Percentiles rank a stretch among this genome's conserved stretches.
Evolutionary conservation across 1,139 yeast species (phyloP).

Genomic region (Pichia kudriavzevii): DNA sequence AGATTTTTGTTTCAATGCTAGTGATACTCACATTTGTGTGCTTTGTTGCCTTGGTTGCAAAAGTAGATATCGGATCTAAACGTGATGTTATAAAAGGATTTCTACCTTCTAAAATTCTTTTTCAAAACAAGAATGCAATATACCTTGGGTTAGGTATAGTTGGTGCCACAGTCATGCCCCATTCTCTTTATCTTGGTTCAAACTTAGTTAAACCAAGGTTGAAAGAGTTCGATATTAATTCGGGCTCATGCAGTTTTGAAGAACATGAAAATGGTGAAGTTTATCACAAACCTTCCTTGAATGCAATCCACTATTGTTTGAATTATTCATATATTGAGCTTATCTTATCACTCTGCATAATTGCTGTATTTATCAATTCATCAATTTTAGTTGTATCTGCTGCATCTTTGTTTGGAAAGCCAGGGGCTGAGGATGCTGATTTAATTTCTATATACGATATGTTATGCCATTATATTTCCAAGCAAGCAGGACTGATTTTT

Average conservation of each 20-base stretch:
- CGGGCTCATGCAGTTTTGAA: constrained; percentile 39
- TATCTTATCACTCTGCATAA: constrained; percentile 54
- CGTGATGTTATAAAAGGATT: constrained; percentile 44
- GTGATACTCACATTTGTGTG: constrained; percentile 62
- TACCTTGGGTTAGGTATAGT: constrained; percentile 66
- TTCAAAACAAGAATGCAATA: constrained; percentile 37
- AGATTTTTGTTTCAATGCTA: constrained; percentile 52
- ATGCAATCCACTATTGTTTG: constrained; percentile 60
- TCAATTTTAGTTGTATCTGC: constrained; percentile 72
- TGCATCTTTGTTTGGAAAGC: constrained; percentile 52
- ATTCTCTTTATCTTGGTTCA: constrained; percentile 65
- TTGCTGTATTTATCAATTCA: constrained; percentile 70
- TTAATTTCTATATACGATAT: constrained; percentile 65
- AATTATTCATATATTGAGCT: constrained; percentile 60
- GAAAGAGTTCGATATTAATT: constrained; percentile 62
- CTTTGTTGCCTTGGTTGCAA: constrained; percentile 53
- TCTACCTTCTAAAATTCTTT: constrained; percentile 39
- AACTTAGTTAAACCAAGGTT: constrained; percentile 66
- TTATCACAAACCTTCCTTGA: constrained; percentile 54
- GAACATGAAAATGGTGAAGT: constrained; percentile 8
- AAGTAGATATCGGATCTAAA: constrained; percentile 35
- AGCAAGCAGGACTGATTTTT: constrained; percentile 65
- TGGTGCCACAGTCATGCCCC: constrained; percentile 85
- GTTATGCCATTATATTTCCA: constrained; percentile 52
- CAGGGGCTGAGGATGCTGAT: constrained; percentile 64